Evolutionary conservation across 2,329 filamentous ascomycete genomes (phyloP), one percentile per base, ranked within the genome.

Genomic region (Fusarium sarcochroum): DNA sequence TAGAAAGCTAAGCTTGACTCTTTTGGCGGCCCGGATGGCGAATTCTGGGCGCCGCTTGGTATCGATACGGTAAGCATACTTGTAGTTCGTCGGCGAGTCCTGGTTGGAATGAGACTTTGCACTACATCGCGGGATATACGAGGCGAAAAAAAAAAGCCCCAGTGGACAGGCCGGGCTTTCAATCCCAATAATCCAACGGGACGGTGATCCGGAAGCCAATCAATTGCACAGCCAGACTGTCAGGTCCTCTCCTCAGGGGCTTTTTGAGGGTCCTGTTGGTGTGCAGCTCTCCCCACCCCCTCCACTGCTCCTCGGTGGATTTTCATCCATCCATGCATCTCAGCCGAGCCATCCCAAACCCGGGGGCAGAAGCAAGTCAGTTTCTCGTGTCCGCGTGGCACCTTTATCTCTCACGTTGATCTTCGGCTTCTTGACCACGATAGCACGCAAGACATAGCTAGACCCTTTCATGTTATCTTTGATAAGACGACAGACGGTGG

Each of bases 331-430:
- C 55, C 42, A 66, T 47, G 53, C 60, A 53, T 59, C 53, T 47
- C 52, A 68, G 32, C 58, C 54, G 46, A 65, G 63, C 63, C 63
- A 63, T 48, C 56, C 68, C 54, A 55, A 57, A 51, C 58, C 59
- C 35, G 48, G 49, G 65, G 60, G 60, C 20, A 47, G 53, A 46
- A 46, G 61, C 46, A 62, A 42, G 55, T 63, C 58, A 47, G 42
- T 62, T 52, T 56, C 60, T 63, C 38, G 38, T 56, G 65, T 71
- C 61, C 68, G 65, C 68, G 68, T 71, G 68, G 65, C 65, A 69
- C 68, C 34, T 52, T 35, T 48, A 64, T 64, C 46, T 62, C 51
- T 52, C 61, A 47, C 14, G 38, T 23, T 23, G 21, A 34, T 35
- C 10, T 23, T 48, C 38, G 20, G 18, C 25, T 41, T 42, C 20